A percentile compares a stretch with the other conserved stretches of the same genome.
Evolutionary conservation across 331 rosid species (phyloP).

Genomic region (Malus hybrid): DNA sequence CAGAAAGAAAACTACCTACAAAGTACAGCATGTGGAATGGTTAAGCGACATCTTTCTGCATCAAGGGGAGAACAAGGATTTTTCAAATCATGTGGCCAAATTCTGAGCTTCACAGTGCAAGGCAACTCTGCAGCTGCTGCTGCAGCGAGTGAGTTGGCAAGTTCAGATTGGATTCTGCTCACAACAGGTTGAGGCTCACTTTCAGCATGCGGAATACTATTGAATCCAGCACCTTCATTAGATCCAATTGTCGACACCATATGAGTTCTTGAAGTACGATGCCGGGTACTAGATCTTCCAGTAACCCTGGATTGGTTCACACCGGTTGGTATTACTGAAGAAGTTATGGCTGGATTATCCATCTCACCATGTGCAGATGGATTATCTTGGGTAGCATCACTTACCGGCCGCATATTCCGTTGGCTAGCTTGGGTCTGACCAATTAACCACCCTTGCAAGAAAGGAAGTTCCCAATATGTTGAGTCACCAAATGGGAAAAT

Average conservation of each 20-base stretch:
- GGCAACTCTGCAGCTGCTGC: constrained; percentile 93
- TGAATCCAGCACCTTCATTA: constrained; percentile 40
- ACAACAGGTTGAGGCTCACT: constrained; percentile 62
- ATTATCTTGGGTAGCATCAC: constrained; percentile 27
- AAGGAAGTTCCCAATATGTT: constrained; percentile 83
- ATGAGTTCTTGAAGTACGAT: constrained; percentile 49
- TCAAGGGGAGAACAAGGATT: constrained; percentile 62
- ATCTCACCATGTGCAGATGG: constrained; percentile 35
- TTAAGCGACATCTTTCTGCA: constrained; percentile 66
- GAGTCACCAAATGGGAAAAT: constrained; percentile 55
- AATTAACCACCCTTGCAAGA: constrained; percentile 91
- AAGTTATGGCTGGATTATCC: constrained; percentile 27
- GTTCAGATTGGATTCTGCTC: constrained; percentile 73
- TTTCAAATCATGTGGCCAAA: constrained; percentile 86
- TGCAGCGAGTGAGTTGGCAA: constrained; percentile 77
- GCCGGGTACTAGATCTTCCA: constrained; percentile 55
- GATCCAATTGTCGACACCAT: constrained; percentile 39
- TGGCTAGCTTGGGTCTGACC: constrained; percentile 85
- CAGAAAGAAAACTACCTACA: constrained; percentile 60
- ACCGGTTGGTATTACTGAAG: constrained; percentile 43
- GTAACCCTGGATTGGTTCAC: constrained; percentile 49
- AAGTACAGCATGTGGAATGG: constrained; percentile 87
- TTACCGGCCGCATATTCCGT: constrained; percentile 34
- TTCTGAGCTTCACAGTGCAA: constrained; percentile 90
- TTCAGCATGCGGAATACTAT: constrained; percentile 35